These are phyloP conservation scores for Porphyrellus cyaneotinctus DNA, from an alignment of 768 basidiomycete species.

Conservation along the genomic window DNA sequence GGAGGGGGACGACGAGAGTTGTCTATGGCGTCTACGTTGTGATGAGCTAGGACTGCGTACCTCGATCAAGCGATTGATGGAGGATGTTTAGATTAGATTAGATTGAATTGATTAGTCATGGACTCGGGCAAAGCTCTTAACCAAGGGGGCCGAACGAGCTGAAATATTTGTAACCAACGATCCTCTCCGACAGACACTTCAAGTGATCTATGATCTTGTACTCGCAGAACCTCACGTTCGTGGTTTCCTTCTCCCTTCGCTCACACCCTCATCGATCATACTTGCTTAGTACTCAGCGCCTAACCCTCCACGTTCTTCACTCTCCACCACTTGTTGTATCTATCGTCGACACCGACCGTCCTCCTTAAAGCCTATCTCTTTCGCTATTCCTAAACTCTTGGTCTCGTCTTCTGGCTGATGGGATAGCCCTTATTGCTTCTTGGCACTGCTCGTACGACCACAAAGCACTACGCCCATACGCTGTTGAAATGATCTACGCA, in stretches of 20 bases:
- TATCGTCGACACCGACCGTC: constrained; percentile 68
- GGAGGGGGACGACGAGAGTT: constrained; percentile 64
- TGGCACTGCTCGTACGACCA: constrained; percentile 28
- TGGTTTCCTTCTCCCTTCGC: neutral
- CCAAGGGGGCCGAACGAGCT: neutral
- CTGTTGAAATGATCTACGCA: constrained; percentile 51
- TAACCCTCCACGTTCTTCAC: constrained; percentile 45
- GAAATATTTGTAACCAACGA: no score
- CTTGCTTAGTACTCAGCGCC: constrained; percentile 20
- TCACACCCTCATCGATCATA: constrained; percentile 1
- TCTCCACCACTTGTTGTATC: constrained; percentile 57
- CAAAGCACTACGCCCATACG: neutral
- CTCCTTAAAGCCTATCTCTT: constrained; percentile 55
- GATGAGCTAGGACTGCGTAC: constrained; percentile 40
- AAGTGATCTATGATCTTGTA: constrained; percentile 53
- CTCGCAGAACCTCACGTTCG: constrained; percentile 33
- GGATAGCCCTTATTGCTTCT: constrained; percentile 36
- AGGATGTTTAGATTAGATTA: constrained; percentile 11
- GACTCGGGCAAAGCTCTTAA: neutral
- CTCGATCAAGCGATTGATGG: constrained; percentile 43
- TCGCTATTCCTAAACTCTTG: no score
- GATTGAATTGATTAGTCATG: no score
- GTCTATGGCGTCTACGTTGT: constrained; percentile 67
- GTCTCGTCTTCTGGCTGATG: constrained; percentile 29
- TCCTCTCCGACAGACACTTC: no score